Conservation (phyloP, 73 alveolate genomes). For the Symbiodinium natans region DNA sequence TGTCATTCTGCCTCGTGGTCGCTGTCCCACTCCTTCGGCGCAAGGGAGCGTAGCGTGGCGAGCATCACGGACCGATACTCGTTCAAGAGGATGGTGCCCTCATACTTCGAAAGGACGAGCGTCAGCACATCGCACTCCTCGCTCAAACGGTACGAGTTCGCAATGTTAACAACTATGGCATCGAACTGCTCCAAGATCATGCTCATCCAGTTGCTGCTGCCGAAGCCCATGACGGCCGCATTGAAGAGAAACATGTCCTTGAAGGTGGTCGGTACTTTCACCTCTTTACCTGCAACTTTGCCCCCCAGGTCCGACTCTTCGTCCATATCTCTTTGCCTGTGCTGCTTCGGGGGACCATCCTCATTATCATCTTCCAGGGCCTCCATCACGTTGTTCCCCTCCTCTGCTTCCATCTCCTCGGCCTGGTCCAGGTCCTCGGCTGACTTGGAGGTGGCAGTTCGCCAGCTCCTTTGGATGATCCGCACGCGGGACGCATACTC, state of each 20-base stretch:
- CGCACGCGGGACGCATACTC: slow-evolving; percentile 41
- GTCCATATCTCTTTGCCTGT: background rate
- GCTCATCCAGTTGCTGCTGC: background rate
- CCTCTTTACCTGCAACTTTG: slow-evolving; percentile 38
- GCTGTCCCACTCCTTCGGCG: slow-evolving; percentile 89
- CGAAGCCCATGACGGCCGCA: background rate
- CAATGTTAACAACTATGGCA: slow-evolving; percentile 7
- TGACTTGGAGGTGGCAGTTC: slow-evolving; percentile 29
- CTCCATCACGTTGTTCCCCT: background rate
- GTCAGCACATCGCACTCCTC: slow-evolving; percentile 48
- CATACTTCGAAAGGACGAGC: background rate
- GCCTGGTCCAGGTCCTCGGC: slow-evolving; percentile 26
- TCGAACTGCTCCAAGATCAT: background rate
- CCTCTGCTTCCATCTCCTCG: background rate
- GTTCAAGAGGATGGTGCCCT: slow-evolving; percentile 19
- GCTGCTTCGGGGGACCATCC: background rate
- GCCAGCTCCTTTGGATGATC: slow-evolving; percentile 46
- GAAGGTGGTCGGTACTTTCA: slow-evolving; percentile 82
- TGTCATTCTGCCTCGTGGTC: slow-evolving; percentile 76
- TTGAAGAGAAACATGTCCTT: slow-evolving; percentile 40
- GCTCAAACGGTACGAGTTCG: slow-evolving; percentile 47
- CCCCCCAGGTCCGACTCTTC: slow-evolving; percentile 1
- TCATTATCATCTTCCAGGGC: background rate
- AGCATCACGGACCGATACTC: slow-evolving; percentile 85
- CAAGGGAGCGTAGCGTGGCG: slow-evolving; percentile 74